Evolutionary conservation across 345 rosid genomes (phyloP), one percentile per base, ranked within the genome.

Genomic region (Syzygium aqueum): DNA sequence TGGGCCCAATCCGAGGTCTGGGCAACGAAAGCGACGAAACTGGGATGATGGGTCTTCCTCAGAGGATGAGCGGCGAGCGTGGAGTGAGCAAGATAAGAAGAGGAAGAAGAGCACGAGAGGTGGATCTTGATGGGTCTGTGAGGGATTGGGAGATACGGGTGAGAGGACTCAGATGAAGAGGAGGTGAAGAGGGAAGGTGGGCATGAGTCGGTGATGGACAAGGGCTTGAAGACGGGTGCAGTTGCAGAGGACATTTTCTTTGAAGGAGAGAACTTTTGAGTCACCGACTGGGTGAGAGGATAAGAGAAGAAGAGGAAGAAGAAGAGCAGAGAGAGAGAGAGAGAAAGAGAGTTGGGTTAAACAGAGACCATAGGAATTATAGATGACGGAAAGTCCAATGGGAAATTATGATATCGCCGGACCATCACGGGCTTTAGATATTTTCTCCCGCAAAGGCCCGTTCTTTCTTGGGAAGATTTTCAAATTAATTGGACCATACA

Each of bases 161-260:
- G 7, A 89, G 93, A 59, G 90, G 89, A 85, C 88, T 92, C 85
- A 91, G 90, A 67, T 43, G 94, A 93, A 85, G 94, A 94, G 49
- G 63, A 53, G 86, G 27, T 30, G 86, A 57, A 52, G 43, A 91
- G 87, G 33, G 93, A 93, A 57, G 89, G 87, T 11, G 94, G 86
- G 77, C 92, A 92, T 25, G 96, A 93, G 87, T 93, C 97, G 2
- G 94, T 92, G 91, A 92, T 90, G 57, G 97, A 90, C 77, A 95
- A 84, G 86, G 94, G 92, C 90, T 91, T 94, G 85, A 92, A 93
- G 88, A 90, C 87, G 12, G 92, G 89, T 6, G 92, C 84, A 6
- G 94, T 86, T 3, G 93, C 85, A 51, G 94, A 87, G 87, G 92
- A 89, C 96, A 94, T 93, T 21, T 73, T 30, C 61, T 63, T 30